phyloP scores from a whole-genome alignment of 1,284 basidiomycete genomes.

The Ceratobasidium sp. region DNA sequence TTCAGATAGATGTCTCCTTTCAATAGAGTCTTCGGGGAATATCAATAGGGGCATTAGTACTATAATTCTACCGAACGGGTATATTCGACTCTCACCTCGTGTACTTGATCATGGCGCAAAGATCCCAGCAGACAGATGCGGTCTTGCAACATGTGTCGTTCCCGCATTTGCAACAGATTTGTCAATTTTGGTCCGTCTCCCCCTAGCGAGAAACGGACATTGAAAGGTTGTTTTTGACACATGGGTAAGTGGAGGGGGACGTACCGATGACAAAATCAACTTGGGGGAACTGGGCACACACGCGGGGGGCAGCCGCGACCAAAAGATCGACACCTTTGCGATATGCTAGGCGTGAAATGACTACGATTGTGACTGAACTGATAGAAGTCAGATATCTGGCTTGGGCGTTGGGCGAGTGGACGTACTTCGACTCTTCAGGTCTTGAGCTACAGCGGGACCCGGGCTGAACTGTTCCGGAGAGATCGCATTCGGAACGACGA shows the following conservation, averaged over 20 bases:
- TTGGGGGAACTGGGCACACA: conserved; percentile 85
- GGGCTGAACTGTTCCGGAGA: conserved; percentile 89
- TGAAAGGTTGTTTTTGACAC: neutral
- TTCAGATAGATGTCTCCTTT: conserved; percentile 94
- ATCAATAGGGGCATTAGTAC: neutral
- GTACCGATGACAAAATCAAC: conserved; percentile 89
- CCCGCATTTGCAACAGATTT: conserved; percentile 95
- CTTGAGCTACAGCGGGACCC: conserved; percentile 41
- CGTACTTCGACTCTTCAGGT: conserved; percentile 28
- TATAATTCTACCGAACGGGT: neutral
- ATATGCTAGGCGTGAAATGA: conserved; percentile 95
- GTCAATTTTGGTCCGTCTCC: conserved; percentile 97
- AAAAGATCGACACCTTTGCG: conserved; percentile 97
- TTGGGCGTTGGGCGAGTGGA: neutral
- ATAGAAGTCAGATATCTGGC: conserved; percentile 11
- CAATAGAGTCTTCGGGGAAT: conserved; percentile 72
- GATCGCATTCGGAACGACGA: conserved; percentile 96
- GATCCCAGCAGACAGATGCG: conserved; percentile 89
- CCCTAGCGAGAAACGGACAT: conserved; percentile 58
- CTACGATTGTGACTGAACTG: conserved; percentile 85
- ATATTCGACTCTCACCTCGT: conserved; percentile 61
- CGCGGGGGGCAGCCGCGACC: conserved; percentile 88
- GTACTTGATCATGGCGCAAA: conserved; percentile 83
- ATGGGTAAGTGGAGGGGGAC: conserved; percentile 48
- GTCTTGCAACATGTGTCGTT: conserved; percentile 89